These are phyloP conservation scores for Persicaria tinctoria DNA, from an alignment of 148 eudicot genomes.

Conservation along the genomic window DNA sequence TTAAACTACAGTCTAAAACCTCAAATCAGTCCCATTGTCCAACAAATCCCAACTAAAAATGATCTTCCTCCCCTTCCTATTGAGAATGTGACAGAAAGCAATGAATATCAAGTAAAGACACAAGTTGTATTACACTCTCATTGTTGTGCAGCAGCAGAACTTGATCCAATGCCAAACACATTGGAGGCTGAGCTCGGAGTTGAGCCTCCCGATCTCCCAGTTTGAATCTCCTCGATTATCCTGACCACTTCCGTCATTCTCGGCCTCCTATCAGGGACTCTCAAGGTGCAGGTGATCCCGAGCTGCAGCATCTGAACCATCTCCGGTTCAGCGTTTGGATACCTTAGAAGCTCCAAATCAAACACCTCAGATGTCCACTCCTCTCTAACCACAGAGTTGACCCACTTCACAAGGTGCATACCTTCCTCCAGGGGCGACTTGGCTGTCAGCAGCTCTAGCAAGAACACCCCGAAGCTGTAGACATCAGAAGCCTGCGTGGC, in stretches of 20 bases:
- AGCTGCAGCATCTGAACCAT: slow-evolving; percentile 76
- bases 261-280: slow-evolving; percentile 56
- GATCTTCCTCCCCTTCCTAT: neutral
- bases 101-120: neutral
- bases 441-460: slow-evolving; percentile 81
- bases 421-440: slow-evolving; percentile 58
- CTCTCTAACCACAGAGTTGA: slow-evolving; percentile 73
- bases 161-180: slow-evolving; percentile 2
- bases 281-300: slow-evolving; percentile 54
- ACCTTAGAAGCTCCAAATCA: slow-evolving; percentile 62
- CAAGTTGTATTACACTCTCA: neutral
- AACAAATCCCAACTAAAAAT: neutral
- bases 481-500: slow-evolving; percentile 68
- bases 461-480: slow-evolving; percentile 69
- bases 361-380: slow-evolving; percentile 97
- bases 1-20: neutral
- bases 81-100: neutral
- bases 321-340: slow-evolving; percentile 64
- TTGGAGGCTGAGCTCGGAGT: slow-evolving; percentile 26
- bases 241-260: slow-evolving; percentile 48
- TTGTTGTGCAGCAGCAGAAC: neutral
- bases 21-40: neutral
- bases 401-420: slow-evolving; percentile 64
- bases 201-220: slow-evolving; percentile 35
- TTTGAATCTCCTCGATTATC: slow-evolving; percentile 55